Evolutionary conservation across 192 early-diverging fungal species (phyloP), one percentile per base, ranked within the genome.

Genomic region (Kickxella alabastrina): DNA sequence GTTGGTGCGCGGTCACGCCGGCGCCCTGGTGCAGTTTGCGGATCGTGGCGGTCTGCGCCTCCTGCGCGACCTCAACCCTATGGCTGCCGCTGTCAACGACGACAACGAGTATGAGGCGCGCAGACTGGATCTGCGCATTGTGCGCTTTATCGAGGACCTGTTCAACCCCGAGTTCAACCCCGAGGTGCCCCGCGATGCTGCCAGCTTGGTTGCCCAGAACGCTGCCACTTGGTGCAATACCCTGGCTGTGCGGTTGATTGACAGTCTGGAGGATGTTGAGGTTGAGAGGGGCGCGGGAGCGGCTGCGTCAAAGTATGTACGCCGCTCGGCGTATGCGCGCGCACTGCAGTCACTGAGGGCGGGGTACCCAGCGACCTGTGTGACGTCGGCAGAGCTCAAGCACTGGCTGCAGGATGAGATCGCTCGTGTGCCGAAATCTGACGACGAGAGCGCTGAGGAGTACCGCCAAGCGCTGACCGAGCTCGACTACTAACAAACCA

Each of bases 131-230:
- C 2, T 46, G 31, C 44, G 71, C 3, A 15, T 74, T 3, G 49
- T 63, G 27, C 43, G 71, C 35, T 55, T 74, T 52, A 39, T 67
- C 43, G 71, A 74, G 55, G 71, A 74, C 10, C 28, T 66, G 25
- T 49, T 74, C 10, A 74, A 62, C 32, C 56, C 71, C 1, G 71
- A 74, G 26, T 37, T 74, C 38, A 62, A 51, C 13, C 59, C 71
- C 3, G 25, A 49, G 18, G 29, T 50, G 1, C 31, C 43, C 0
- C 24, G 18, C 5, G 50, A 45, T 32, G 21, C 51, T 0, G 38
- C 25, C 2, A 23, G 28, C 4, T 4, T 57, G 23, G 26, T 59
- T 32, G 15, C 43, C 4, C 50, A 66, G 26, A 55, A 52, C 32
- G 64, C 71, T 3, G n/a, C 31, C 19, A 19, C 19, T 15, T 74